These are phyloP conservation scores for Candida mesenterica DNA, from an alignment of 1,139 yeast species.

Conservation along the genomic window DNA sequence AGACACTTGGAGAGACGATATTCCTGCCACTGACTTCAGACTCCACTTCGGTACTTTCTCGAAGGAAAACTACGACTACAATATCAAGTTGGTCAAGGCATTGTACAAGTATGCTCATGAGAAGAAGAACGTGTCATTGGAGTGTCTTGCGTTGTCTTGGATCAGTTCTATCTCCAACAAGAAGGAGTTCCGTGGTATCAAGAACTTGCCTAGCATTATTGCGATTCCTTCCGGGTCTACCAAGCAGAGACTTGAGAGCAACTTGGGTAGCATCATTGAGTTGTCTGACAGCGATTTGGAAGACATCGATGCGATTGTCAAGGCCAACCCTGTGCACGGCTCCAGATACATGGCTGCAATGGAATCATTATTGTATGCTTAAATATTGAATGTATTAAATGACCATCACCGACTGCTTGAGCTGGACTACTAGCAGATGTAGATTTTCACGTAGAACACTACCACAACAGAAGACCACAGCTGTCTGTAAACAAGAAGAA, in stretches of 20 bases:
- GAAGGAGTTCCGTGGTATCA: constrained; percentile 26
- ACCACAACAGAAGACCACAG: no score
- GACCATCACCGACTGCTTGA: no score
- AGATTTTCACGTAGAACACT: no score
- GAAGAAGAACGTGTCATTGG: constrained; percentile 44
- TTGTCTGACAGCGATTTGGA: constrained; percentile 53
- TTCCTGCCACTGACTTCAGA: constrained; percentile 53
- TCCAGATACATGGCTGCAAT: constrained; percentile 50
- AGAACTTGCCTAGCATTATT: constrained; percentile 53
- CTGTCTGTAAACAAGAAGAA: no score
- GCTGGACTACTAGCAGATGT: no score
- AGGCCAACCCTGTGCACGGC: constrained; percentile 42
- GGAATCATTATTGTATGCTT: no score
- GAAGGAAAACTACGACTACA: constrained; percentile 53
- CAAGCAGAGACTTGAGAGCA: constrained; percentile 54
- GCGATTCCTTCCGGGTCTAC: constrained; percentile 79
- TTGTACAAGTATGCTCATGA: constrained; percentile 48
- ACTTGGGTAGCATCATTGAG: constrained; percentile 41
- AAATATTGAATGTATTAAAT: no score
- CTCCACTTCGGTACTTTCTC: constrained; percentile 53
- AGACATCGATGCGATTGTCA: constrained; percentile 43
- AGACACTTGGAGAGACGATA: constrained; percentile 41
- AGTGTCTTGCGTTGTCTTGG: constrained; percentile 76
- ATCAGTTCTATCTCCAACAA: constrained; percentile 36
- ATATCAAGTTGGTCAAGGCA: constrained; percentile 42